phyloP scores from a whole-genome alignment of 345 rosid species.

The Melaleuca quinquenervia region DNA sequence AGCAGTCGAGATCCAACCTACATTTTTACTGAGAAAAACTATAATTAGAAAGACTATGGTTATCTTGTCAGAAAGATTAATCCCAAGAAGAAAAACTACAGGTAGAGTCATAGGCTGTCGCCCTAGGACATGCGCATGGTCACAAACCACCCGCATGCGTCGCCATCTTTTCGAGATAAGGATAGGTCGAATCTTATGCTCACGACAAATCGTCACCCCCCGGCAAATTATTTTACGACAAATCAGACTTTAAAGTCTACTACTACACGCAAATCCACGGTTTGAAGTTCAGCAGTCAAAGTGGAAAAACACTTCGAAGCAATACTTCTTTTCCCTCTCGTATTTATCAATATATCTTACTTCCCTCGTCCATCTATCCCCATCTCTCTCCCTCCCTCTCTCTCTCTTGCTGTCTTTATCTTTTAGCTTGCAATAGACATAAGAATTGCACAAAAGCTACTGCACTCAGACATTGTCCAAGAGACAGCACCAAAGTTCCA shows the following conservation, averaged over 20 bases:
- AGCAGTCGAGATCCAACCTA: not conserved
- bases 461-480: not conserved
- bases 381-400: not conserved
- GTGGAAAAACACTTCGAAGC: not conserved
- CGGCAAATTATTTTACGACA: not conserved
- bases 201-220: not conserved
- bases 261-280: not conserved
- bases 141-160: not conserved
- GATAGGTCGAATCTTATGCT: not conserved
- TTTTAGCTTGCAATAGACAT: not conserved
- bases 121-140: not conserved
- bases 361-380: not conserved
- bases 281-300: not conserved
- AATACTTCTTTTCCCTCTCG: not conserved
- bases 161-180: not conserved
- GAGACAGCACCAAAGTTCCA: not conserved
- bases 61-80: not conserved
- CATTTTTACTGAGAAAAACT: not conserved
- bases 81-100: not conserved
- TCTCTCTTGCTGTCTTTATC: not conserved
- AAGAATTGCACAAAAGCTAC: not conserved
- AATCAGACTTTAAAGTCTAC: not conserved
- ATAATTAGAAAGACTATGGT: not conserved
- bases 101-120: not conserved
- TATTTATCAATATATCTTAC: not conserved